phyloP scores from a whole-genome alignment of 2,329 filamentous ascomycete genomes.

The Zymoseptoria tritici region DNA sequence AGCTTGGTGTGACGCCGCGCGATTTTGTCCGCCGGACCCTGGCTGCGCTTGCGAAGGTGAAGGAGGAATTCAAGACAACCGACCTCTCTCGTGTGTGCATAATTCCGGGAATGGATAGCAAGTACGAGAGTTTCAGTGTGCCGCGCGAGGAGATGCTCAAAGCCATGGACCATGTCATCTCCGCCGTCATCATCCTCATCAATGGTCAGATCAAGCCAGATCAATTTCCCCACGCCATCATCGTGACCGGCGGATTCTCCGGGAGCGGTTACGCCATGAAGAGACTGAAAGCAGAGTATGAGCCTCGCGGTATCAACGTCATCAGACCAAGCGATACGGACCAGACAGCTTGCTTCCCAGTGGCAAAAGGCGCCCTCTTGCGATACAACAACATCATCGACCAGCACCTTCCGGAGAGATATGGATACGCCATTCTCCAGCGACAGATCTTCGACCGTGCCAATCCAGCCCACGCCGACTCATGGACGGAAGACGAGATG shows the following conservation, averaged over 20 bases:
- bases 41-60: conserved; percentile 4
- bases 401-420: conserved; percentile 1
- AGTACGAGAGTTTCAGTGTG: not conserved
- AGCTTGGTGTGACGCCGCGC: conserved; percentile 1
- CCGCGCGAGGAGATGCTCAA: not conserved
- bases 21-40: conserved; percentile 6
- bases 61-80: not conserved
- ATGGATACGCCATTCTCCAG: conserved; percentile 8
- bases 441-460: conserved; percentile 3
- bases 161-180: conserved; percentile 5
- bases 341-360: conserved; percentile 1
- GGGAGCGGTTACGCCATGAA: conserved; percentile 8
- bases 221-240: conserved; percentile 3
- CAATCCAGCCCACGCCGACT: conserved; percentile 4
- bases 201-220: not conserved
- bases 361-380: conserved; percentile 5
- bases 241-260: conserved; percentile 7
- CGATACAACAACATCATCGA: conserved; percentile 6
- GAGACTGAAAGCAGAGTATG: conserved; percentile 1
- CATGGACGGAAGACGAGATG: not conserved
- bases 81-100: not conserved
- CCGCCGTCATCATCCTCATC: not conserved
- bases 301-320: conserved; percentile 1
- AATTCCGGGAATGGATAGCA: not conserved
- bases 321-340: conserved; percentile 3